These are phyloP conservation scores for Erigeron canadensis DNA, from an alignment of 129 eudicot species.

Conservation along the genomic window DNA sequence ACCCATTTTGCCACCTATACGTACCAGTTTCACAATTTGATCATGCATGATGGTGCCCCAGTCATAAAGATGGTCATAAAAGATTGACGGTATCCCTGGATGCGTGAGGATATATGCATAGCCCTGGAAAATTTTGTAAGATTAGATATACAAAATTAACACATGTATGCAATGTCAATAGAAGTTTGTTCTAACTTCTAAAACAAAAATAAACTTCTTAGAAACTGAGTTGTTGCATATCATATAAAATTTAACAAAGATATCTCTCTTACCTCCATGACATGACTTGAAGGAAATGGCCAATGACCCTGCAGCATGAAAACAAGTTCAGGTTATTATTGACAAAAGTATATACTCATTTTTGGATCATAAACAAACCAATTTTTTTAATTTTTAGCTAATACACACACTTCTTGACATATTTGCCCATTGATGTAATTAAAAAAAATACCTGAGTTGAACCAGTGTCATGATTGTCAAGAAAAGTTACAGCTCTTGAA, in stretches of 20 bases:
- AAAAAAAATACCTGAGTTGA: slow-evolving; percentile 72
- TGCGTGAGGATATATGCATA: slow-evolving; percentile 91
- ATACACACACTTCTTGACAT: neutral
- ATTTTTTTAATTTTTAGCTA: neutral
- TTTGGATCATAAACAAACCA: neutral
- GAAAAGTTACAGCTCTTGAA: slow-evolving; percentile 88
- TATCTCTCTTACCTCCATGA: neutral
- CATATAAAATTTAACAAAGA: neutral
- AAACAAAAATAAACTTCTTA: neutral
- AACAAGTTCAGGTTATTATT: neutral
- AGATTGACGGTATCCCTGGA: slow-evolving; percentile 85
- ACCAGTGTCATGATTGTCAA: slow-evolving; percentile 95
- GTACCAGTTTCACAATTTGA: slow-evolving; percentile 82
- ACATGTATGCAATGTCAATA: too few relatives aligned
- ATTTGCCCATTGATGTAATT: neutral
- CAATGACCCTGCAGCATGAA: slow-evolving; percentile 41
- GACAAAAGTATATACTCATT: neutral
- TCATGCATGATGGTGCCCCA: slow-evolving; percentile 68
- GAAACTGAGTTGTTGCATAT: neutral
- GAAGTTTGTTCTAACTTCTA: neutral
- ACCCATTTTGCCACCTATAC: slow-evolving; percentile 6
- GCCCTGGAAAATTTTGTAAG: slow-evolving; percentile 49
- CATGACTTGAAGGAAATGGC: slow-evolving; percentile 45
- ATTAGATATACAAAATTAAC: slow-evolving; percentile 10
- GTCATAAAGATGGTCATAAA: slow-evolving; percentile 89